A percentile compares a stretch with the other conserved stretches of the same genome.
These are phyloP conservation scores for Cutaneotrichosporon daszewskae DNA, from an alignment of 1,284 basidiomycete species.

Conservation along the genomic window DNA sequence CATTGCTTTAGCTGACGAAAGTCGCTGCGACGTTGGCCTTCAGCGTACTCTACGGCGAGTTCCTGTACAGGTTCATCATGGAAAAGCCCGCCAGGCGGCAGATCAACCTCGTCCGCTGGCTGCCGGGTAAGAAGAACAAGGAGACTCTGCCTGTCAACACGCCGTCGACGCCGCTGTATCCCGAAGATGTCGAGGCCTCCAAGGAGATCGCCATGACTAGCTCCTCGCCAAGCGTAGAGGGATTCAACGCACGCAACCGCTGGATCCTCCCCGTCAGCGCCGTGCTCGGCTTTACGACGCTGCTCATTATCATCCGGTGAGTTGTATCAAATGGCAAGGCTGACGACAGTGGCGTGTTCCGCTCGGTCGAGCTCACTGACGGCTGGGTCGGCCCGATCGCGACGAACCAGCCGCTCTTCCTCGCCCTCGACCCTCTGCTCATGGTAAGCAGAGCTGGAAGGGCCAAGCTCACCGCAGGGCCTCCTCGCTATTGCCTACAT, in stretches of 20 bases:
- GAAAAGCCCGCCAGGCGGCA: conserved; percentile 20
- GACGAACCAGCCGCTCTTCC: conserved; percentile 36
- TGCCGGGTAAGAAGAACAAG: background rate
- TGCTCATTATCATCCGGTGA: conserved; percentile 37
- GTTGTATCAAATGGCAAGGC: background rate
- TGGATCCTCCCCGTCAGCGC: background rate
- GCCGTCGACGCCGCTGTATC: too few relatives aligned
- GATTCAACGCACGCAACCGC: too few relatives aligned
- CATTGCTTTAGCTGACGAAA: background rate
- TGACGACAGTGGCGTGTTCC: conserved; percentile 34
- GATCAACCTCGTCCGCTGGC: conserved; percentile 16
- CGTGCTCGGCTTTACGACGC: conserved; percentile 22
- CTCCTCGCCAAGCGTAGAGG: too few relatives aligned
- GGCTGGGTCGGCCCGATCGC: conserved; percentile 42
- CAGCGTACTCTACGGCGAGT: conserved; percentile 28
- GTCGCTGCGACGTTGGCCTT: conserved; percentile 38
- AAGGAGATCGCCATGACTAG: too few relatives aligned
- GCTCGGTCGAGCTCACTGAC: conserved; percentile 40
- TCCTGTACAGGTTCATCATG: conserved; percentile 22
- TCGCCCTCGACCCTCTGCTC: conserved; percentile 27
- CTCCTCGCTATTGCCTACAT: conserved; percentile 13
- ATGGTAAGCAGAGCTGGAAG: conserved; percentile 21
- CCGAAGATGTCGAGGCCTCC: too few relatives aligned
- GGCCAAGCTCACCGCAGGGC: background rate
- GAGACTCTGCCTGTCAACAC: too few relatives aligned